Conservation (phyloP, 2,329 filamentous ascomycete species). For the Fusarium staphyleae region DNA sequence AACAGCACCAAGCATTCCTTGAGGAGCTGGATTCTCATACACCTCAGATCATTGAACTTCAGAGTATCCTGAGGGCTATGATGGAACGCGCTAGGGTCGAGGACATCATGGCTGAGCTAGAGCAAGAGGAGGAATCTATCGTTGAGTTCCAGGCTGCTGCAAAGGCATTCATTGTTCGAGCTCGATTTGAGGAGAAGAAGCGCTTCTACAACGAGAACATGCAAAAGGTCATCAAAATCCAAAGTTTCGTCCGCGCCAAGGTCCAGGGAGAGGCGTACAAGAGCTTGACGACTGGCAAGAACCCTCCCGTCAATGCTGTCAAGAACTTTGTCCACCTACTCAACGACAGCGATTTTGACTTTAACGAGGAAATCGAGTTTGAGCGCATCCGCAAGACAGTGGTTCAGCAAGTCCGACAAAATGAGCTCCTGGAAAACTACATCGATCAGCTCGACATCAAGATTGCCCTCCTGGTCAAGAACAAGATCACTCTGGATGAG, state of each 20-base stretch:
- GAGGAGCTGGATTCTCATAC: conserved; percentile 74
- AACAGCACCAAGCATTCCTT: conserved; percentile 67
- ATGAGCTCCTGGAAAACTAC: conserved; percentile 96
- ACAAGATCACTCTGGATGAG: conserved; percentile 98
- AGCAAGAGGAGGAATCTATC: conserved; percentile 81
- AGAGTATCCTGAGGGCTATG: conserved; percentile 80
- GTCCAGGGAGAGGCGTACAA: conserved; percentile 98
- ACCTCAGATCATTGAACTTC: conserved; percentile 71
- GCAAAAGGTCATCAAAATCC: conserved; percentile 98
- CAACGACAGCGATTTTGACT: conserved; percentile 98
- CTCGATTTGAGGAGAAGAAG: conserved; percentile 81
- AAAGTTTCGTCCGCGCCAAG: conserved; percentile 93
- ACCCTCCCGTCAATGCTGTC: conserved; percentile 93
- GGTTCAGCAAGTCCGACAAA: conserved; percentile 95
- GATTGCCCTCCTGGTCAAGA: conserved; percentile 96
- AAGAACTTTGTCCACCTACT: conserved; percentile 98
- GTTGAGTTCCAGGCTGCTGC: conserved; percentile 77
- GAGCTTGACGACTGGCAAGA: conserved; percentile 93
- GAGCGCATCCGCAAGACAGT: conserved; percentile 94
- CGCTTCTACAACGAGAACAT: conserved; percentile 94
- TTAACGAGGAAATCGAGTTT: conserved; percentile 98
- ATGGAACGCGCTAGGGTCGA: conserved; percentile 78
- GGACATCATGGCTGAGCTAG: conserved; percentile 75
- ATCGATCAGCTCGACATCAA: conserved; percentile 99
- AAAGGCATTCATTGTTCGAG: conserved; percentile 76